A percentile compares a stretch with the other conserved stretches of the same genome.
phyloP scores from a whole-genome alignment of 208 protist genomes.

The Leishmania guyanensis region DNA sequence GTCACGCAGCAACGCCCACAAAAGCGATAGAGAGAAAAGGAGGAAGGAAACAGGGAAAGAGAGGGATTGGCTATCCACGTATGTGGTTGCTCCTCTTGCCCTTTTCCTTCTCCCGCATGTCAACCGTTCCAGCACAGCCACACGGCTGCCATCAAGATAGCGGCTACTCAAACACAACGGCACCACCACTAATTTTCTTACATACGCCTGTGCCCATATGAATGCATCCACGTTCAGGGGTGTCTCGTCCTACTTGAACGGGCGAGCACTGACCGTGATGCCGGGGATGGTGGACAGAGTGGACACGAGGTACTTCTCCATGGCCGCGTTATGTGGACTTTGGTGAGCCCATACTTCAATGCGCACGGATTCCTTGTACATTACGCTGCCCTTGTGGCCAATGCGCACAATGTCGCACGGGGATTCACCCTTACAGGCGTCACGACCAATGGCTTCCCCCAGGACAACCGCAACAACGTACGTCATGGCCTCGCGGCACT shows the following conservation, averaged over 20 bases:
- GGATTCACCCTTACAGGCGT: slow-evolving; percentile 44
- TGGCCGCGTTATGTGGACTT: slow-evolving; percentile 29
- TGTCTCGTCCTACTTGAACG: slow-evolving; percentile 7
- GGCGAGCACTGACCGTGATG: slow-evolving; percentile 41
- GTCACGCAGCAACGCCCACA: neutral
- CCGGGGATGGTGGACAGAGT: slow-evolving; percentile 51
- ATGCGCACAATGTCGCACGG: slow-evolving; percentile 78
- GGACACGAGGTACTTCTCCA: slow-evolving; percentile 61
- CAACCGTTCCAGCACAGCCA: neutral
- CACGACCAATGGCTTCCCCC: slow-evolving; percentile 63
- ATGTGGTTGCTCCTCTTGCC: neutral
- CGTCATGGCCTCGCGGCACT: slow-evolving; percentile 52
- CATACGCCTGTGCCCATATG: neutral
- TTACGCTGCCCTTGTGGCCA: slow-evolving; percentile 60
- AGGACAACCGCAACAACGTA: slow-evolving; percentile 72
- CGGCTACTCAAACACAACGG: too few relatives aligned
- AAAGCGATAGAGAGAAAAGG: neutral
- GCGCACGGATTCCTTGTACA: slow-evolving; percentile 59
- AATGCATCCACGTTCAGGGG: neutral
- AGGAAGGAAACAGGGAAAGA: too few relatives aligned
- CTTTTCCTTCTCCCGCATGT: neutral
- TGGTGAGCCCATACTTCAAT: slow-evolving; percentile 78
- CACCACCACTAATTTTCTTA: neutral
- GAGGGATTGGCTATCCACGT: neutral
- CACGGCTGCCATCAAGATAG: neutral